Base-by-base conservation (phyloP, 1,139 yeast species). In the Saccharomyces hybrid region DNA sequence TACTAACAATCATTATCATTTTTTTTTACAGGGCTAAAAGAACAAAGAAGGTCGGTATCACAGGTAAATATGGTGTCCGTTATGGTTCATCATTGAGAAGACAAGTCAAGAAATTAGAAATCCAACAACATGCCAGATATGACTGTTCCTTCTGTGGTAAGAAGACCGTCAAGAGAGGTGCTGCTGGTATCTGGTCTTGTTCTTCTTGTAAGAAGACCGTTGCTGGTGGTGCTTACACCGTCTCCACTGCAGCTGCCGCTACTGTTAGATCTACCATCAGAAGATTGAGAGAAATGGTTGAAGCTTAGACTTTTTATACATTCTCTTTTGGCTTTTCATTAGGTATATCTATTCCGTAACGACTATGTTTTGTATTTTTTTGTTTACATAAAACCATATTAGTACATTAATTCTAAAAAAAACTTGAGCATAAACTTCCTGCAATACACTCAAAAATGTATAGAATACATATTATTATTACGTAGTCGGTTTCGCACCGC, bases 11-110 rank as follows among this genome's bases (percentile, higher is more conserved):
- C 5, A 38, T 16, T 20, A 8, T 6, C 14, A 38, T 38, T 5
- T 16, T 38, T 55, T 47, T 7, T 26, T 55, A 61, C 72, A 89
- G 96, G 98, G 86, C 97, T 80, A 91, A 91, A 83, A 89, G 99
- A 88, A 93, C 99, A 73, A 93, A 93, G 96, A 93, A 93, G 91
- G 99, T 93, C 78, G 99, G 99, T 81, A 93, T 93, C 84, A 93
- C 99, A 79, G 99, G 99, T 85, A 95, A 95, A 85, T 93, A 89
- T 85, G 99, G 98, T 88, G 97, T 93, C 82, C 91, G 99, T 86
- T 93, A 93, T 83, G 98, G 99, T 91, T 93, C 99, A 73, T 95
- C 99, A 68, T 85, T 93, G 79, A 91, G 99, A 88, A 91, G 98
- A 84, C 97, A 90, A 82, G 88, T 96, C 84, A 91, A 91, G 87